Evolutionary conservation across 192 early-diverging fungal species (phyloP), one percentile per base, ranked within the genome.

Genomic region (Mortierella antarctica): DNA sequence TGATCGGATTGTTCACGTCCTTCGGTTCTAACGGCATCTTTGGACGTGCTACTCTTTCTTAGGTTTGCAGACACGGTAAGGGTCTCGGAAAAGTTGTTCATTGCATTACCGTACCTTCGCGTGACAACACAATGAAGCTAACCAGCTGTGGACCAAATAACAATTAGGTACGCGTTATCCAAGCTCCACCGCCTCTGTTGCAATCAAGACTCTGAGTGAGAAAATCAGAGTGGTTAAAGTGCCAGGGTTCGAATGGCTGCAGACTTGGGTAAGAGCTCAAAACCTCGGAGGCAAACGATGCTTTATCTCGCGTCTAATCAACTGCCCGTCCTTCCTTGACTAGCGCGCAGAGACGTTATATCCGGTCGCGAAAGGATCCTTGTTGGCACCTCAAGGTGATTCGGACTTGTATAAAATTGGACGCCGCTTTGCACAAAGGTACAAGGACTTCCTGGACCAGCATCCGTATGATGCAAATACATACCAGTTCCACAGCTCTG

Each of bases 401-500:
- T 63, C 74, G 10, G 74, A 76, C 31, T 51, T 76, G 13, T 58
- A 69, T 20, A 60, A 63, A 52, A 76, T 63, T 40, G 67, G 61
- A 7, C 60, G 50, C 21, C 74, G 74, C 10, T 69, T 65, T 47
- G 52, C 52, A 6, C 47, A 48, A 42, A 63, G 77, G 4, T 80
- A 80, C 44, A 39, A 63, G 31, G 42, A 46, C 5, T 56, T 72
- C 31, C 57, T 80, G 55, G 70, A 80, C 54, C 57, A 48, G 13
- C 64, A 80, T 45, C 70, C 70, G 3, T 80, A 80, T 45, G 70
- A 80, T 20, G 77, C 77, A 17, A 68, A 55, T 12, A 57, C 65
- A 1, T 80, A 67, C 18, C 21, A 64, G 5, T 68, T 80, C 48
- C 51, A 49, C 17, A 57, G 57, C 49, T 80, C 77, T 2, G 52